These are phyloP conservation scores for Saccharomyces jurei DNA, from an alignment of 805 yeast genomes.

Conservation along the genomic window DNA sequence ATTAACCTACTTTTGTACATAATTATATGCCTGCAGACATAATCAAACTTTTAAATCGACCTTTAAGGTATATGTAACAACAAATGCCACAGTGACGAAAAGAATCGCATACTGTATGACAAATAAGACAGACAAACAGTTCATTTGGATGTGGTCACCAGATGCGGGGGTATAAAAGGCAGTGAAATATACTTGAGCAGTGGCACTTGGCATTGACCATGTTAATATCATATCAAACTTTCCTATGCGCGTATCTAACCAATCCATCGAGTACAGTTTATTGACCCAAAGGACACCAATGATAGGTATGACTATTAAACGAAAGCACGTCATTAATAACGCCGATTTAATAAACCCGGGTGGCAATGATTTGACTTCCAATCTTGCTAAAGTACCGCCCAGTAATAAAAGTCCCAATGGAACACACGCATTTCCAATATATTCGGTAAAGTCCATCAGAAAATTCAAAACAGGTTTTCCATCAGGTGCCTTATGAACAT, in stretches of 20 bases:
- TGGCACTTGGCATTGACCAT: conserved; percentile 81
- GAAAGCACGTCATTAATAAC: conserved; percentile 43
- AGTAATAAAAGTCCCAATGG: conserved; percentile 76
- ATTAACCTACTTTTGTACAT: not conserved
- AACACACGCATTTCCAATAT: conserved; percentile 80
- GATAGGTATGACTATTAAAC: conserved; percentile 68
- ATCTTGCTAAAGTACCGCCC: conserved; percentile 82
- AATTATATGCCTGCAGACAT: not conserved
- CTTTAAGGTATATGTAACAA: conserved; percentile 49
- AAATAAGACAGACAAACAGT: conserved; percentile 65
- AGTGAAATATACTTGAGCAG: conserved; percentile 79
- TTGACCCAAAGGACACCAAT: conserved; percentile 64
- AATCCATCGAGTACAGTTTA: conserved; percentile 51
- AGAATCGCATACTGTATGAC: conserved; percentile 59
- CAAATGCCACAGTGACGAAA: conserved; percentile 60
- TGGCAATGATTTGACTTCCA: conserved; percentile 52
- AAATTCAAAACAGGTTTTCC: conserved; percentile 75
- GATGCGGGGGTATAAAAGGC: conserved; percentile 75
- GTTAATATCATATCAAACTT: conserved; percentile 67
- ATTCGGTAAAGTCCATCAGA: conserved; percentile 69
- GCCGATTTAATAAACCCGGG: conserved; percentile 56
- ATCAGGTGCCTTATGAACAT: conserved; percentile 76
- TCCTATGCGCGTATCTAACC: conserved; percentile 53
- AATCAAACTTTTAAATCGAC: conserved; percentile 21
- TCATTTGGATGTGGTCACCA: conserved; percentile 52